Base-by-base conservation (phyloP, 257 asterid species). In the Ilex asprella region DNA sequence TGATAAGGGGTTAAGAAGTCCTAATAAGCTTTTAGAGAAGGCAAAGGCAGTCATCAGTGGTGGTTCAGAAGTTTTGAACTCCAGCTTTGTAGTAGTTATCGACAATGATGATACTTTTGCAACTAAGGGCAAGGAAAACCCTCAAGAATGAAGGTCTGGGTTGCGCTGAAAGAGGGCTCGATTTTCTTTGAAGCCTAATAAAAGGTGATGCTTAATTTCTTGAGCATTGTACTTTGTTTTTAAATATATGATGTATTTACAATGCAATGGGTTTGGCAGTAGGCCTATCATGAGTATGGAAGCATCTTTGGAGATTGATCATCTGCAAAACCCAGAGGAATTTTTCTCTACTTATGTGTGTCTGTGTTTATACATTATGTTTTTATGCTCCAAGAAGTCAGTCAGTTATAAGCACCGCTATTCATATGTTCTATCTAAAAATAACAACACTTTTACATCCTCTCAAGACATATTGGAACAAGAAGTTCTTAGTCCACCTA, bases 101-200 rank as follows among this genome's bases (percentile, higher is more conserved):
- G 77, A 79, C 43, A 63, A 76, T 29, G 61, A 58, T 53, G 75
- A 78, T 65, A 75, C 67, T n/a, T n/a, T n/a, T 55, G 79, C 74
- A 39, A 75, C 68, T 29, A 83, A 76, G 60, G 80, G 60, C 13
- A 83, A 81, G 73, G 85, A 76, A 66, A 78, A 67, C 67, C 79
- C 81, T 67, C 86, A 59, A 74, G 89, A 83, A 62, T 74, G 81
- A 73, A 87, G 99, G 63, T 95, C 82, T 30, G 95, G 90, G 44
- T 76, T 73, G 64, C 90, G 80, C 62, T 83, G 85, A 12, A 87
- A 81, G 78, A 83, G 81, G 70, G 74, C 87, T 69, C 65, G 74
- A 53, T 87, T 93, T 73, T 54, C 89, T 49, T 63, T 93, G 74
- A 85, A 66, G 86, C 73, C 83, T 56, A 72, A 35, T 31, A 30